phyloP scores from a whole-genome alignment of 2,329 filamentous ascomycete species.

The Coniochaeta pulveracea region DNA sequence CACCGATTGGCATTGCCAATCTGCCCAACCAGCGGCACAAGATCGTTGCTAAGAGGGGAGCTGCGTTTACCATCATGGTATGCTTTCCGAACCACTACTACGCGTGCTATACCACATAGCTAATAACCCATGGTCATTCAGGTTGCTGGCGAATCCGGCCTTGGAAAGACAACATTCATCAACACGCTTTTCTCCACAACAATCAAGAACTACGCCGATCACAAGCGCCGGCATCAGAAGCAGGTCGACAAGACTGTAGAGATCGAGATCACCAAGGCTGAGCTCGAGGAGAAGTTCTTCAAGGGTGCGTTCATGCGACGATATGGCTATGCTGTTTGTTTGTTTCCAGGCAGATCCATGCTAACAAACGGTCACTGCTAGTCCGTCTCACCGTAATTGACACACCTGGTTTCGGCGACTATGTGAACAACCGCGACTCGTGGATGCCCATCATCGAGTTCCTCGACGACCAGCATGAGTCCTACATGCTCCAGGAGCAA shows the following conservation, averaged over 20 bases:
- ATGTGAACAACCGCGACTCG: constrained; percentile 99
- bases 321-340: no score
- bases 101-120: background rate
- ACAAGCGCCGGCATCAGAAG: constrained; percentile 98
- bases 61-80: constrained; percentile 99
- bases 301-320: constrained; percentile 59
- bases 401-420: constrained; percentile 97
- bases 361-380: constrained; percentile 29
- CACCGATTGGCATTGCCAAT: constrained; percentile 64
- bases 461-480: constrained; percentile 99
- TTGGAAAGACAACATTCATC: constrained; percentile 99
- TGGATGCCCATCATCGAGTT: constrained; percentile 99
- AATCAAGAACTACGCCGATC: constrained; percentile 99
- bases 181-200: constrained; percentile 99
- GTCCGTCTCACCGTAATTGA: constrained; percentile 98
- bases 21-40: constrained; percentile 65
- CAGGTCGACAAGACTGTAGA: constrained; percentile 99
- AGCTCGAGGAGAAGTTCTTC: constrained; percentile 99
- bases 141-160: constrained; percentile 96
- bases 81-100: no score
- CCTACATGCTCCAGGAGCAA: constrained; percentile 99
- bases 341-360: no score
- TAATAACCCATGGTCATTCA: constrained; percentile 21
- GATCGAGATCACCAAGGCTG: constrained; percentile 99
- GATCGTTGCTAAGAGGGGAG: constrained; percentile 74